These are phyloP conservation scores for Aristolochia contorta DNA, from an alignment of 164 flowering plant species.

Conservation along the genomic window DNA sequence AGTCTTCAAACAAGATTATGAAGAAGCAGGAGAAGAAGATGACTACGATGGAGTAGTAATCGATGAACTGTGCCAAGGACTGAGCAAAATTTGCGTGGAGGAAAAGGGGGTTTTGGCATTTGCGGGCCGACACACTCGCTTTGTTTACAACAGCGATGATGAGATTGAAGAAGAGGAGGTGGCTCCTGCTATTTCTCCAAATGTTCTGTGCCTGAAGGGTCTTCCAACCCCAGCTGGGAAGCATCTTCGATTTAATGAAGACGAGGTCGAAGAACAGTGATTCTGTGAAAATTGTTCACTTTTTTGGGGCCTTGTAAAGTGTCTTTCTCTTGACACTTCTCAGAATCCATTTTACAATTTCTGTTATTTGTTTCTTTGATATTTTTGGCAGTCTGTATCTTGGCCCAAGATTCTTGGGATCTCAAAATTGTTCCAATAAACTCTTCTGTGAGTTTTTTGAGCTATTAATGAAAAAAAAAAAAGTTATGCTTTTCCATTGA, in stretches of 20 bases:
- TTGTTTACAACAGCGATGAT: conserved; percentile 13
- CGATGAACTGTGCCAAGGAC: conserved; percentile 9
- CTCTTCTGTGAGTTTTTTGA: too few relatives aligned
- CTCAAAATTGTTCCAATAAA: too few relatives aligned
- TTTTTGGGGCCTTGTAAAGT: background rate
- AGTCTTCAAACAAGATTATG: conserved; percentile 14
- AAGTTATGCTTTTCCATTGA: too few relatives aligned
- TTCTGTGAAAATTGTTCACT: background rate
- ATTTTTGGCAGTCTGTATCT: too few relatives aligned
- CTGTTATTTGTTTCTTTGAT: too few relatives aligned
- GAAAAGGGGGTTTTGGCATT: conserved; percentile 8
- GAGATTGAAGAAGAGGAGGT: conserved; percentile 16
- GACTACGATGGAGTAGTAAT: conserved; percentile 8
- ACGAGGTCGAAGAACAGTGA: conserved; percentile 7
- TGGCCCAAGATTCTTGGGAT: too few relatives aligned
- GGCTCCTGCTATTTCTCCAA: conserved; percentile 2
- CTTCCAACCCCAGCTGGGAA: conserved; percentile 15
- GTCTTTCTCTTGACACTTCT: conserved; percentile 5
- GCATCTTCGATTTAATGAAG: conserved; percentile 17
- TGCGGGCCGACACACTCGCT: conserved; percentile 13
- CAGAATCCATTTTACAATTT: too few relatives aligned
- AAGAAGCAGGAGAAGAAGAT: conserved; percentile 16
- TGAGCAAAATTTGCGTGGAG: conserved; percentile 7
- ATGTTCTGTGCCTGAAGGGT: conserved; percentile 11
- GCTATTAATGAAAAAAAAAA: too few relatives aligned